Conservation (phyloP, 2,329 filamentous ascomycete genomes). For the Tolypocladium sp. region DNA sequence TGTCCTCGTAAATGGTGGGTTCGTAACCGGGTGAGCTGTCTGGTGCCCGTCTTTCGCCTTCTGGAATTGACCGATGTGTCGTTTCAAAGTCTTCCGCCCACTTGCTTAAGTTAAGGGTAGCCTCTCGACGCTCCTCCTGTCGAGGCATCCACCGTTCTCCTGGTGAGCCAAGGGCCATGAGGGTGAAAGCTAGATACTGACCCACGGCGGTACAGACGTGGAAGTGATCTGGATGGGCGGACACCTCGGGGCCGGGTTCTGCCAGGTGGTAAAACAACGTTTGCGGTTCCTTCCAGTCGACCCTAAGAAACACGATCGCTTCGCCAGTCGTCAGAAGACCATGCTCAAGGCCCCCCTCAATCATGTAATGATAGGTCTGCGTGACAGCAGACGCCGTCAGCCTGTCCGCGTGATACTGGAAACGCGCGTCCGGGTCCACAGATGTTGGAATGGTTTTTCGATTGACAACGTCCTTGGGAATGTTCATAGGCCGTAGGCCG, state of each 20-base stretch:
- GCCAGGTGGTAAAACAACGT: slow-evolving; percentile 22
- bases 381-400: slow-evolving; percentile 32
- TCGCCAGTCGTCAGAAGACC: slow-evolving; percentile 33
- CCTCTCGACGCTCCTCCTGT: background rate
- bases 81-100: slow-evolving; percentile 16
- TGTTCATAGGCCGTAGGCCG: slow-evolving; percentile 30
- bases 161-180: background rate
- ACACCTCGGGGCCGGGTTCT: slow-evolving; percentile 16
- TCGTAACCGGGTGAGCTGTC: slow-evolving; percentile 4
- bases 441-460: slow-evolving; percentile 14
- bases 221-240: slow-evolving; percentile 9
- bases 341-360: slow-evolving; percentile 32
- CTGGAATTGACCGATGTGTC: slow-evolving; percentile 7
- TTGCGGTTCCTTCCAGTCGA: slow-evolving; percentile 17
- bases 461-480: slow-evolving; percentile 25
- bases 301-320: slow-evolving; percentile 31
- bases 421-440: slow-evolving; percentile 17
- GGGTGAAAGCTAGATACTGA: slow-evolving; percentile 13
- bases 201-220: slow-evolving; percentile 15
- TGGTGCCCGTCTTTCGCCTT: slow-evolving; percentile 4
- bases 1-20: slow-evolving; percentile 9
- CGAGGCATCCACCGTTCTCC: background rate
- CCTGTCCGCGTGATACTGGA: slow-evolving; percentile 24
- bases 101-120: background rate
- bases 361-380: slow-evolving; percentile 41